Conservation (phyloP, 2,329 filamentous ascomycete genomes). For the Apiospora sp. region DNA sequence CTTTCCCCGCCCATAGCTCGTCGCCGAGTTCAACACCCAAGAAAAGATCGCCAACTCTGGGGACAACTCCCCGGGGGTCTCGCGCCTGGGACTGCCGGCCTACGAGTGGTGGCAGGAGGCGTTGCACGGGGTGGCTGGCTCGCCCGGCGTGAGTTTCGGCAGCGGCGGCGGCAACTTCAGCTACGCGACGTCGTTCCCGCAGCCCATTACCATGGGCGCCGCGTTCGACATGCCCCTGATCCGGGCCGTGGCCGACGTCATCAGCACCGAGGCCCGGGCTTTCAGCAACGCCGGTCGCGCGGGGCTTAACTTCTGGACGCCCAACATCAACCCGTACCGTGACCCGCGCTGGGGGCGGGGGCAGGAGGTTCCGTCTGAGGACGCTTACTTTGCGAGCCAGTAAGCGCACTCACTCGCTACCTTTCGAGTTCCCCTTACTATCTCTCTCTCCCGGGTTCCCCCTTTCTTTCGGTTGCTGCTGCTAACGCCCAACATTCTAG, state of each 20-base stretch:
- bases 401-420: too few species aligned
- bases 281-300: slow-evolving; percentile 42
- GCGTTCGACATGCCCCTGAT: slow-evolving; percentile 44
- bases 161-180: slow-evolving; percentile 35
- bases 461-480: not conserved
- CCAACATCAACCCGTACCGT: slow-evolving; percentile 41
- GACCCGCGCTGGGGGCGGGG: slow-evolving; percentile 41
- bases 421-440: too few species aligned
- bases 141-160: slow-evolving; percentile 51
- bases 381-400: slow-evolving; percentile 50
- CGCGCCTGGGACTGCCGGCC: slow-evolving; percentile 61
- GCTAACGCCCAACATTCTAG: slow-evolving; percentile 34
- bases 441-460: too few species aligned
- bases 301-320: slow-evolving; percentile 41
- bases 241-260: slow-evolving; percentile 35
- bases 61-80: slow-evolving; percentile 49
- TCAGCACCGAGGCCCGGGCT: slow-evolving; percentile 44
- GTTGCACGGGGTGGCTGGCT: slow-evolving; percentile 66
- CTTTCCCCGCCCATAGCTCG: slow-evolving; percentile 49
- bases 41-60: slow-evolving; percentile 13
- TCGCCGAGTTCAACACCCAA: slow-evolving; percentile 44
- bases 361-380: slow-evolving; percentile 41
- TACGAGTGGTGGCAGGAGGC: slow-evolving; percentile 71
- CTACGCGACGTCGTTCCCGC: slow-evolving; percentile 43
- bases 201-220: slow-evolving; percentile 42